Evolutionary conservation across 306 rosid genomes (phyloP).

Genomic region (Lagenaria siceraria): DNA sequence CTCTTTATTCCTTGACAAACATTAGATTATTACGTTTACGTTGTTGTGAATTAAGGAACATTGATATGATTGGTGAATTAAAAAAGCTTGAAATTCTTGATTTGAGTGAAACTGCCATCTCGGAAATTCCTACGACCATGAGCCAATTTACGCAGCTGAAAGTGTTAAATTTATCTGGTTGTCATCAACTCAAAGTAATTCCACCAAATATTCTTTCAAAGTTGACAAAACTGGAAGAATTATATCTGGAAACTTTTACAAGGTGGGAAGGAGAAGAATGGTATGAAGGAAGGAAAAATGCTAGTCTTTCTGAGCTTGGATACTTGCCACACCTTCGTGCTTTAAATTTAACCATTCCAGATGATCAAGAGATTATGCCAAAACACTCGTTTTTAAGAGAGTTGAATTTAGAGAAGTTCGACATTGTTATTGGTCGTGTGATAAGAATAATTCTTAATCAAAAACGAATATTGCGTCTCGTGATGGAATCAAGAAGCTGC

Average conservation of each 20-base stretch:
- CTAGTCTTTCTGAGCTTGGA: constrained; percentile 5
- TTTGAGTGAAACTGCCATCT: fast-evolving
- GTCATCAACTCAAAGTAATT: background rate
- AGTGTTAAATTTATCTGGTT: background rate
- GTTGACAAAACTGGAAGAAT: constrained; percentile 6
- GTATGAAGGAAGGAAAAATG: background rate
- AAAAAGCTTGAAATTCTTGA: constrained; percentile 6
- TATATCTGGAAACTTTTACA: background rate
- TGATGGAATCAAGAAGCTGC: background rate
- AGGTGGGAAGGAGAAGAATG: constrained; percentile 1
- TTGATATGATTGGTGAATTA: constrained; percentile 10
- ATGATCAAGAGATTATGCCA: background rate
- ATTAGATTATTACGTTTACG: background rate
- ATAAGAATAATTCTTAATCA: too few species aligned
- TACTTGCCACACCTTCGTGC: background rate
- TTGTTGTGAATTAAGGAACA: background rate
- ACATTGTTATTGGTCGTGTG: background rate
- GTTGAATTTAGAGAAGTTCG: background rate
- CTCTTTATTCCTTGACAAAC: background rate
- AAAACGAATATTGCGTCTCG: background rate
- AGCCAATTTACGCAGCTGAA: background rate
- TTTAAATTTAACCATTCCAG: background rate
- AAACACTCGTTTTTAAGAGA: background rate
- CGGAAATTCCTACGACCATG: background rate
- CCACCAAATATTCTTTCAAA: constrained; percentile 1